A percentile compares a stretch with the other conserved stretches of the same genome.
Conservation (phyloP, 1,284 basidiomycete genomes). For the Ustilago xerochloae region DNA sequence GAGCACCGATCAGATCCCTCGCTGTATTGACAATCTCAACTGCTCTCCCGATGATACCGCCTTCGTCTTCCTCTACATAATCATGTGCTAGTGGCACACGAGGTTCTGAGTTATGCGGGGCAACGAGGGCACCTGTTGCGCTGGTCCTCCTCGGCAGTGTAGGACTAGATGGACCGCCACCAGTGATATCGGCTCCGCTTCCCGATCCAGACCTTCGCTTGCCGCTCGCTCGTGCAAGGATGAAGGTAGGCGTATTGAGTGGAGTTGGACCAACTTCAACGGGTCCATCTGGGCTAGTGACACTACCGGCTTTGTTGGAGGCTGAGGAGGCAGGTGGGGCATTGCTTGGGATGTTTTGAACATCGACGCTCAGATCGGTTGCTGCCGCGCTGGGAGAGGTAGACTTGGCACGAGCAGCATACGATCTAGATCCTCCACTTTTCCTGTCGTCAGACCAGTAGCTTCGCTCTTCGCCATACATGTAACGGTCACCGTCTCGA, state of each 20-base stretch:
- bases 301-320: constrained; percentile 10
- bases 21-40: constrained; percentile 68
- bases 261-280: constrained; percentile 61
- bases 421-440: constrained; percentile 23
- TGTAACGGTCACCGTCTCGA: constrained; percentile 46
- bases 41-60: constrained; percentile 62
- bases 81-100: constrained; percentile 64
- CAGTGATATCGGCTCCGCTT: constrained; percentile 29
- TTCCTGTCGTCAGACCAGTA: constrained; percentile 51
- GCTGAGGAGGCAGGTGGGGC: constrained; percentile 24
- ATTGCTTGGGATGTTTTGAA: constrained; percentile 60
- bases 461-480: constrained; percentile 48
- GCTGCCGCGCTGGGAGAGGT: constrained; percentile 24
- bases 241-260: constrained; percentile 64
- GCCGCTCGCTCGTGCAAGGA: constrained; percentile 48
- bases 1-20: constrained; percentile 62
- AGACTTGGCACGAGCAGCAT: constrained; percentile 32
- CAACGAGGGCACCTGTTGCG: constrained; percentile 61
- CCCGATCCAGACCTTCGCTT: constrained; percentile 43
- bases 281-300: constrained; percentile 31
- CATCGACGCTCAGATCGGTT: constrained; percentile 54
- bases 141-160: constrained; percentile 53
- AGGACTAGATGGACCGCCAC: constrained; percentile 46
- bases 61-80: constrained; percentile 66
- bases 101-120: constrained; percentile 58